phyloP scores from a whole-genome alignment of 176 grass and related monocot species.

The Oryza glumipatula region DNA sequence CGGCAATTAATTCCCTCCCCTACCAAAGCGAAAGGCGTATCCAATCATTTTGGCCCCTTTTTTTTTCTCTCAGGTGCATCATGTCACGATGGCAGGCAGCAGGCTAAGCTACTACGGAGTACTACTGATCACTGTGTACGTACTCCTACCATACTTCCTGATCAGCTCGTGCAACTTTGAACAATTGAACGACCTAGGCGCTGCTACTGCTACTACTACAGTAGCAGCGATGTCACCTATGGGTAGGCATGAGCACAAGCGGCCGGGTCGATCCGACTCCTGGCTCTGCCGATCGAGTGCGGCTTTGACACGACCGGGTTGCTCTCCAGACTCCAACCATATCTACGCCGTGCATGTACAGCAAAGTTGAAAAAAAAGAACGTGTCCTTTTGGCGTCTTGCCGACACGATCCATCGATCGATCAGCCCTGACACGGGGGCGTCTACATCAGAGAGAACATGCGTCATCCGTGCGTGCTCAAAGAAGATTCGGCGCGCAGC shows the following conservation, averaged over 20 bases:
- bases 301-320: not conserved
- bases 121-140: not conserved
- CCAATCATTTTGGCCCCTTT: conserved; percentile 17
- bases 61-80: conserved; percentile 43
- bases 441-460: not conserved
- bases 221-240: not conserved
- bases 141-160: not conserved
- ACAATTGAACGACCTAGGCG: not conserved
- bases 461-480: not conserved
- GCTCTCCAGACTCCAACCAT: not conserved
- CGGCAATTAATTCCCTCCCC: conserved; percentile 1
- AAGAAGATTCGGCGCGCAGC: not conserved
- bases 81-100: conserved; percentile 10
- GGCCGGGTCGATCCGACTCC: not conserved
- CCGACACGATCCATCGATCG: not conserved
- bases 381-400: not conserved
- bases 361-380: not conserved
- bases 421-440: not conserved
- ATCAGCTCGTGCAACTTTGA: not conserved
- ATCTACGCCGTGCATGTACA: not conserved
- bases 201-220: not conserved
- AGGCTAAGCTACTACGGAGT: not conserved
- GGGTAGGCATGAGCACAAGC: not conserved
- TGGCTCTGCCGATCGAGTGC: not conserved
- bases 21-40: not conserved